Percentiles rank a stretch among this genome's conserved stretches.
These are phyloP conservation scores for Plantago lanceolata DNA, from an alignment of 305 asterid genomes.

Conservation along the genomic window DNA sequence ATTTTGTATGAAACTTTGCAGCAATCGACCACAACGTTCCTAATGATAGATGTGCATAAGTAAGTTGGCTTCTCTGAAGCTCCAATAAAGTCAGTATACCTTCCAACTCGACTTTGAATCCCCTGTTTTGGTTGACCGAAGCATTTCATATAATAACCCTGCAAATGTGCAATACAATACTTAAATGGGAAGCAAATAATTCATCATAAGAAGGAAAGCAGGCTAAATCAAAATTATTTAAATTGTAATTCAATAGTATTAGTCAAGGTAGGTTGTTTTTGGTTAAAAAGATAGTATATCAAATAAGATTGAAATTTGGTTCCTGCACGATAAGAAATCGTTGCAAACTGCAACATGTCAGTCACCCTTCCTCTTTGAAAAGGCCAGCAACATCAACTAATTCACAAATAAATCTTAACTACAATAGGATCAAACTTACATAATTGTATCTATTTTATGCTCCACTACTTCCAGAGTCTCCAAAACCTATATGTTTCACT, in stretches of 20 bases:
- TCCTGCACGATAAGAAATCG: too few species aligned
- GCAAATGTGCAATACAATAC: constrained; percentile 29
- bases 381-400: background rate
- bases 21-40: constrained; percentile 12
- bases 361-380: background rate
- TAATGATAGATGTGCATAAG: constrained; percentile 12
- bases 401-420: background rate
- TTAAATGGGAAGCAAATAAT: background rate
- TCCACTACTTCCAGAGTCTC: background rate
- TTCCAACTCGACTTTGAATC: constrained; percentile 93
- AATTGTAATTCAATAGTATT: background rate
- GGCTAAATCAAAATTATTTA: background rate
- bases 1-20: constrained; percentile 18
- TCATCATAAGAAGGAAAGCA: constrained; percentile 20
- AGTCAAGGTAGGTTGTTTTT: constrained; percentile 3
- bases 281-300: background rate
- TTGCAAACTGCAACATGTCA: background rate
- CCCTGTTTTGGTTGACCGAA: constrained; percentile 84
- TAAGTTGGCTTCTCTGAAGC: constrained; percentile 1
- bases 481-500: background rate
- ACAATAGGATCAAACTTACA: background rate
- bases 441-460: background rate
- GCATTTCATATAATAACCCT: constrained; percentile 94
- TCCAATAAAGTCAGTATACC: constrained; percentile 35
- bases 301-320: constrained; percentile 1